Evolutionary conservation across 805 yeast species (phyloP).

Genomic region (Hanseniaspora valbyensis): DNA sequence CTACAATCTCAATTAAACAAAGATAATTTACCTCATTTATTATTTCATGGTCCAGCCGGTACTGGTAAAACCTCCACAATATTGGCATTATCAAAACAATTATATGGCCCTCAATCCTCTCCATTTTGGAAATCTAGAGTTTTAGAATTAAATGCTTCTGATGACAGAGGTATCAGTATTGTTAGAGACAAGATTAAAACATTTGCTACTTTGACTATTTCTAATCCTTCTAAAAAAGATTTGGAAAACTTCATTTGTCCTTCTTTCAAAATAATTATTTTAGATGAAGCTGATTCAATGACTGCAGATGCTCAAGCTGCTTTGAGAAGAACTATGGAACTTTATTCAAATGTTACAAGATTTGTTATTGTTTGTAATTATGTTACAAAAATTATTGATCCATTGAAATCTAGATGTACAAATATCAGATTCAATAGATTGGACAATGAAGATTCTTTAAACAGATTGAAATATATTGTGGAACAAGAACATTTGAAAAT

Average conservation of each 20-base stretch:
- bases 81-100: slow-evolving; percentile 66
- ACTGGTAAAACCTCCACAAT: slow-evolving; percentile 88
- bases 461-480: slow-evolving; percentile 51
- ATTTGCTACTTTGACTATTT: slow-evolving; percentile 74
- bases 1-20: slow-evolving; percentile 66
- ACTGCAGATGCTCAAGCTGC: slow-evolving; percentile 95
- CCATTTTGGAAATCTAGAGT: slow-evolving; percentile 56
- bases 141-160: slow-evolving; percentile 77
- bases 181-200: slow-evolving; percentile 77
- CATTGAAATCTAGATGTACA: slow-evolving; percentile 91
- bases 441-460: slow-evolving; percentile 58
- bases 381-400: slow-evolving; percentile 92
- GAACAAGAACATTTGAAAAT: slow-evolving; percentile 36
- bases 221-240: slow-evolving; percentile 66
- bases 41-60: slow-evolving; percentile 90
- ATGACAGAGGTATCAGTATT: slow-evolving; percentile 80
- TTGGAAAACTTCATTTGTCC: slow-evolving; percentile 80
- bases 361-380: slow-evolving; percentile 93
- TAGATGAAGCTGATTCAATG: slow-evolving; percentile 97
- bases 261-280: slow-evolving; percentile 81
- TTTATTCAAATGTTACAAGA: slow-evolving; percentile 77
- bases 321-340: slow-evolving; percentile 86
- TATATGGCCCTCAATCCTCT: slow-evolving; percentile 52
- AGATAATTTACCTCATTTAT: slow-evolving; percentile 82
- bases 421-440: slow-evolving; percentile 82